phyloP scores from a whole-genome alignment of 179 eudicot genomes.

The Drosera spatulata region DNA sequence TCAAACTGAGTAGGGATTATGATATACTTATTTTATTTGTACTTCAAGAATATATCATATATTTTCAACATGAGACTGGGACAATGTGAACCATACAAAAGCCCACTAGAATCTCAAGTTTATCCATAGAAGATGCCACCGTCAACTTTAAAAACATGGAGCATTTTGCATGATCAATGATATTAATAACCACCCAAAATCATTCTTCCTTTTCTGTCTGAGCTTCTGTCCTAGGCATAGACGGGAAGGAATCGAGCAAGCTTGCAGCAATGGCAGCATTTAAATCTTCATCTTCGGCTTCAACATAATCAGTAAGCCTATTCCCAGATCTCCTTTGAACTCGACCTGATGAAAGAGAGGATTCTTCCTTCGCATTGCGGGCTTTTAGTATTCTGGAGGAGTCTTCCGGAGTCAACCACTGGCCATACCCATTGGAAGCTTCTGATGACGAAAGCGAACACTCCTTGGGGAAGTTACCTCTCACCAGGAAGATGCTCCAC shows the following conservation, averaged over 20 bases:
- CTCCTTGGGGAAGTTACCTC: slow-evolving; percentile 86
- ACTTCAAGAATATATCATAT: no score
- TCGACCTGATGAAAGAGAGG: slow-evolving; percentile 13
- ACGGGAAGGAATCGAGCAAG: slow-evolving; percentile 49
- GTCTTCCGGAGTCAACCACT: slow-evolving; percentile 82
- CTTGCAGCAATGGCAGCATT: slow-evolving; percentile 97
- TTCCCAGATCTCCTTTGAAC: slow-evolving; percentile 11
- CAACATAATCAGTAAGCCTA: slow-evolving; percentile 17
- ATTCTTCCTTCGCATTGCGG: slow-evolving; percentile 38
- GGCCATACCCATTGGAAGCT: slow-evolving; percentile 69
- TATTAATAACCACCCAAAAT: no score
- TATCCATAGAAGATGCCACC: no score
- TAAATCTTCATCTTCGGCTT: slow-evolving; percentile 65
- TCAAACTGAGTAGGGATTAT: no score
- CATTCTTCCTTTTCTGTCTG: no score
- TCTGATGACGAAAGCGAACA: slow-evolving; percentile 69
- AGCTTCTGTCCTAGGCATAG: slow-evolving; percentile 8
- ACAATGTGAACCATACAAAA: no score
- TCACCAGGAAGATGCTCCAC: slow-evolving; percentile 86
- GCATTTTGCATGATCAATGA: no score
- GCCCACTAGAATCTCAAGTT: no score
- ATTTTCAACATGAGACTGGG: no score
- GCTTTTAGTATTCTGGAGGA: slow-evolving; percentile 68
- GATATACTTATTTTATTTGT: no score
- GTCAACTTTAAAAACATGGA: no score